Evolutionary conservation across 2,329 filamentous ascomycete species (phyloP), one percentile per base, ranked within the genome.

Genomic region (Polychaeton citri): DNA sequence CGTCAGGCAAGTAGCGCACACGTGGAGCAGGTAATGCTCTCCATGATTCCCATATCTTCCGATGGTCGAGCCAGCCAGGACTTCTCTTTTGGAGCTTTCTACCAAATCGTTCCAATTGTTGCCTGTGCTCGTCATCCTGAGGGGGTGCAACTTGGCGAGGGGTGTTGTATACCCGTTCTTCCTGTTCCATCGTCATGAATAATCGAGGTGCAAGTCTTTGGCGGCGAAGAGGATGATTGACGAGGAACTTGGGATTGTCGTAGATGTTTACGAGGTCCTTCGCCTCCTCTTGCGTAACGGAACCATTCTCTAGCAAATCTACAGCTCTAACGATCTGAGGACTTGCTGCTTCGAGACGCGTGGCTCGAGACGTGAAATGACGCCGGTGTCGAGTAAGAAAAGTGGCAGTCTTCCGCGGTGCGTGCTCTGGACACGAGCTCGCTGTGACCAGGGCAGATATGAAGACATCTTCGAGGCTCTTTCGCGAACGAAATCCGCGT

Each of bases 371-470:
- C 12, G 24, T 28, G 7, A 12, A 28, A 15, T 4, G 24, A 28
- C 24, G 24, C 24, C 24, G 24, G 15, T 5, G 5, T 15, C 15
- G 12, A 10, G 12, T 28, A 12, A 15, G 12, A 15, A 10, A 15
- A 7, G 12, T 28, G 4, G 12, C 24, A 28, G 15, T 28, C 12
- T 10, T 5, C 3, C 15, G 24, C 7, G 24, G 15, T 4, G 24
- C 12, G 24, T 28, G 24, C 15, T 7, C 12, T 15, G 12, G 57
- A 50, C 71, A 74, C 33, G 64, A 63, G 30, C 63, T 63, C 34
- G 71, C 71, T 43, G 65, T 57, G 39, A 69, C 64, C 45, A 75
- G 53, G 30, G 68, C 68, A 41, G 59, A 55, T 43, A 74, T 64
- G 53, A 75, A 73, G 43, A 69, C 47, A 45, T 66, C 64, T 46